Evolutionary conservation across 2,329 filamentous ascomycete genomes (phyloP).

Genomic region (Fusarium tanahbumbuense): DNA sequence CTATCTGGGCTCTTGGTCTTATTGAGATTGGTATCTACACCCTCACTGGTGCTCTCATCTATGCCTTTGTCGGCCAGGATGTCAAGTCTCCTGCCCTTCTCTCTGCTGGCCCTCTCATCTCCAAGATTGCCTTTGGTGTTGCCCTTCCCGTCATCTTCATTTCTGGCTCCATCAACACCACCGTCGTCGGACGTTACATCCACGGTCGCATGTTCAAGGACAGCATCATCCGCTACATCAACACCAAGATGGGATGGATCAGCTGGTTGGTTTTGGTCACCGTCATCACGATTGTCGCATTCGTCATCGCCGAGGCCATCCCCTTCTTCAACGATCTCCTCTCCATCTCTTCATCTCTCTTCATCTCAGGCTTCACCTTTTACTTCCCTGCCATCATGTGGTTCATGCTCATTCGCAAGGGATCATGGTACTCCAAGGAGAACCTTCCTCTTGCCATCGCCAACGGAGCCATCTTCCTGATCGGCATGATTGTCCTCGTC

Average conservation of each 20-base stretch:
- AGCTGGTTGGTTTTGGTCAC: slow-evolving; percentile 70
- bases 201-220: slow-evolving; percentile 59
- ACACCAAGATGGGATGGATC: slow-evolving; percentile 60
- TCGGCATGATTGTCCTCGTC: slow-evolving; percentile 50
- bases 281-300: slow-evolving; percentile 71
- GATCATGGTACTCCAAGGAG: slow-evolving; percentile 46
- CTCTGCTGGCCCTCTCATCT: slow-evolving; percentile 68
- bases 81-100: slow-evolving; percentile 76
- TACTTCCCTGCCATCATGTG: slow-evolving; percentile 58
- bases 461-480: slow-evolving; percentile 47
- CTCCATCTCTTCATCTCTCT: slow-evolving; percentile 62
- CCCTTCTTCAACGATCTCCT: slow-evolving; percentile 78
- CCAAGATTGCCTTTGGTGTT: slow-evolving; percentile 76
- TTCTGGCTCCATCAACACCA: slow-evolving; percentile 76
- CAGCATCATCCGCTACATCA: slow-evolving; percentile 59
- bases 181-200: slow-evolving; percentile 59
- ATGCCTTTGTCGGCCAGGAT: slow-evolving; percentile 72
- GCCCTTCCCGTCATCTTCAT: slow-evolving; percentile 80
- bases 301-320: slow-evolving; percentile 77
- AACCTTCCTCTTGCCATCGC: slow-evolving; percentile 45
- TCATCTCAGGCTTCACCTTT: slow-evolving; percentile 60
- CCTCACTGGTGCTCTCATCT: slow-evolving; percentile 73
- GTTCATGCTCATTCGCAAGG: slow-evolving; percentile 55
- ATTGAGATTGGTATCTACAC: slow-evolving; percentile 75
- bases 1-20: slow-evolving; percentile 70